Evolutionary conservation across 345 rosid genomes (phyloP).

Genomic region (Stellera chamaejasme): DNA sequence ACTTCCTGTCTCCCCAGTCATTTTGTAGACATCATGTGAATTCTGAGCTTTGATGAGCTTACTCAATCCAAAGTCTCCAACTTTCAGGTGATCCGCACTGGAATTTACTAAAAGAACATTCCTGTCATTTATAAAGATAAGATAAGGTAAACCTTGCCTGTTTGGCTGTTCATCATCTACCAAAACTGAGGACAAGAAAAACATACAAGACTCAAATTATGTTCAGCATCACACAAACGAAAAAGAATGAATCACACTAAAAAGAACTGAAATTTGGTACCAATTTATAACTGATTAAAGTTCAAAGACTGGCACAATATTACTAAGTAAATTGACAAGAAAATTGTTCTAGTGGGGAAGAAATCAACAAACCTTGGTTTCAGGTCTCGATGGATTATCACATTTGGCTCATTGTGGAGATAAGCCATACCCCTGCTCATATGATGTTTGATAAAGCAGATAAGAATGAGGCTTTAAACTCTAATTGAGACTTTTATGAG

Average conservation of each 20-base stretch:
- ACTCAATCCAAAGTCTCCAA: constrained; percentile 98
- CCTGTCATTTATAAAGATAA: constrained; percentile 33
- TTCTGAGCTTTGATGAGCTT: constrained; percentile 95
- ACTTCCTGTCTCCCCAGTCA: constrained; percentile 99
- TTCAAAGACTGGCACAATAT: neutral
- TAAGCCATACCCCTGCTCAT: constrained; percentile 90
- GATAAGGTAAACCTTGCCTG: neutral
- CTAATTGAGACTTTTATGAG: too few relatives aligned
- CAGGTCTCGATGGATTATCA: constrained; percentile 86
- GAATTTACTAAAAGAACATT: constrained; percentile 96
- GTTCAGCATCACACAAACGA: neutral
- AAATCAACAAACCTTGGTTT: constrained; percentile 67
- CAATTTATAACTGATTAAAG: neutral
- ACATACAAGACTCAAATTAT: neutral
- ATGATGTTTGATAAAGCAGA: constrained; percentile 9
- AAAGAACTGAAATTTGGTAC: neutral
- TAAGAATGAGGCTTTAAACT: constrained; percentile 7
- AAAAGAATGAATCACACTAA: neutral
- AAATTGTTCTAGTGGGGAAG: neutral
- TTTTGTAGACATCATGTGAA: constrained; percentile 86
- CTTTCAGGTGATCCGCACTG: constrained; percentile 92
- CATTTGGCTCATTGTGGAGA: constrained; percentile 98
- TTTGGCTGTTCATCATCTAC: too few relatives aligned
- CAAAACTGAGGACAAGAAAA: neutral
- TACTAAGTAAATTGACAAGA: neutral